A percentile compares a stretch with the other conserved stretches of the same genome.
These are phyloP conservation scores for Phytophthora meadii DNA, from an alignment of 352 stramenopile species.

Conservation along the genomic window DNA sequence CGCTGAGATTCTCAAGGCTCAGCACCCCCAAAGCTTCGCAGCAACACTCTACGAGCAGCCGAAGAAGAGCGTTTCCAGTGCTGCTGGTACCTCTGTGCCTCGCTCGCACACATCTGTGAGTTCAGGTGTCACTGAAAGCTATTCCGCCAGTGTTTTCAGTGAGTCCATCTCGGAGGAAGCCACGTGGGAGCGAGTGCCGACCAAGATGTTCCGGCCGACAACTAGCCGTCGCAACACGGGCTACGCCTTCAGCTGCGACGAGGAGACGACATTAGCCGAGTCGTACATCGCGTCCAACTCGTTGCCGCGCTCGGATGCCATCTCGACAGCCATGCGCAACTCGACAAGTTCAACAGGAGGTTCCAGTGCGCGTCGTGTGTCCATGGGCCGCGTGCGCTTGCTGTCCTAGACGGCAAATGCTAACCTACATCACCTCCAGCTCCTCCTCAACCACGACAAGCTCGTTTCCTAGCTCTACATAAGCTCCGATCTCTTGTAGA, in stretches of 20 bases:
- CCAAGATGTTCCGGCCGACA: conserved; percentile 45
- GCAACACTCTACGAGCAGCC: conserved; percentile 36
- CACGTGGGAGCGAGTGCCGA: conserved; percentile 49
- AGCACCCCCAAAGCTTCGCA: conserved; percentile 31
- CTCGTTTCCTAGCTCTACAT: conserved; percentile 29
- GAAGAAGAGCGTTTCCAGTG: conserved; percentile 30
- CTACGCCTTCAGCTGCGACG: conserved; percentile 86
- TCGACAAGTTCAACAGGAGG: conserved; percentile 37
- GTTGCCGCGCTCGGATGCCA: conserved; percentile 68
- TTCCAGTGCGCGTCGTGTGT: conserved; percentile 30
- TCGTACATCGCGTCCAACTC: conserved; percentile 88
- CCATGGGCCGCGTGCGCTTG: conserved; percentile 39
- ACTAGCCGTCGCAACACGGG: conserved; percentile 66
- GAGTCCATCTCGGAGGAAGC: conserved; percentile 54
- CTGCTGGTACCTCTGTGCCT: conserved; percentile 7
- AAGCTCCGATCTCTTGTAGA: conserved; percentile 3
- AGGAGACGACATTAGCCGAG: conserved; percentile 83
- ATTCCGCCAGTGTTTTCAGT: conserved; percentile 73
- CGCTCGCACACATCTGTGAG: conserved; percentile 26
- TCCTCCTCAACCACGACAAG: conserved; percentile 14
- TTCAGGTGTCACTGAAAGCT: conserved; percentile 45
- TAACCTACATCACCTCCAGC: conserved; percentile 10
- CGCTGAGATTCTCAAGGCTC: conserved; percentile 46
- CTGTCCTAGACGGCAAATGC: conserved; percentile 24
- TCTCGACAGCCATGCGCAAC: conserved; percentile 70